Base-by-base conservation (phyloP, 202 grass and related monocot genomes). In the Schoenoplectus tabernaemontani region DNA sequence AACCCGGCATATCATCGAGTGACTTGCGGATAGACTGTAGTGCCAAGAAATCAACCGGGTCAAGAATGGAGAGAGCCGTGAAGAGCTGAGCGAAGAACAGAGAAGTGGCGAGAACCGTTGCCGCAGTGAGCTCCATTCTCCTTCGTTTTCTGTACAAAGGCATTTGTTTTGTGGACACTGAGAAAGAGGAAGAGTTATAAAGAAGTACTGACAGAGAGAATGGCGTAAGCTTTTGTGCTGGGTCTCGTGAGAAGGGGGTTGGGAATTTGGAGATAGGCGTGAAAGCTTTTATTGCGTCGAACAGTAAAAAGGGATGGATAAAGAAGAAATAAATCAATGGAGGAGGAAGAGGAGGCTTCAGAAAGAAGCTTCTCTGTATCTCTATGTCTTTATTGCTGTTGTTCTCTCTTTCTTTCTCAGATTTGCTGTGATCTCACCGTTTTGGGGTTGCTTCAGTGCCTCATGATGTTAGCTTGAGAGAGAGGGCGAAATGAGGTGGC, bases 1-100 rank as follows among this genome's bases (percentile, higher is more conserved):
- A 95, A 12, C 96, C 96, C 0, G 96, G 92, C 87, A 92, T 83
- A 83, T 99, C 96, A 53, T 92, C 83, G 1, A 99, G 90, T 57
- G 96, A 91, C 81, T 91, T 84, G 33, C 92, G 90, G 64, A 93
- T 83, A n/a, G 90, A 87, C 83, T 99, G 96, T 74, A 99, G 83
- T 77, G 88, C 96, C 64, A 99, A 79, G 79, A 92, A 99, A 82
- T 99, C 96, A 3, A 86, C 80, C 5, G 96, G 96, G 69, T 99
- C 85, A 0, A 99, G 88, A 53, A 90, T 96, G 64, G 63, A 8
- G 9, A 86, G 5, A 7, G 61, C 46, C 7, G 58, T 54, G 9
- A 87, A 53, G 71, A 81, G 17, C 79, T 59, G 67, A 48, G 81
- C 10, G 7, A 90, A 59, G 73, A 42, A 86, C 43, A 79, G 83